Conservation (phyloP, 2,329 filamentous ascomycete genomes). For the Aspergillus nomiae region DNA sequence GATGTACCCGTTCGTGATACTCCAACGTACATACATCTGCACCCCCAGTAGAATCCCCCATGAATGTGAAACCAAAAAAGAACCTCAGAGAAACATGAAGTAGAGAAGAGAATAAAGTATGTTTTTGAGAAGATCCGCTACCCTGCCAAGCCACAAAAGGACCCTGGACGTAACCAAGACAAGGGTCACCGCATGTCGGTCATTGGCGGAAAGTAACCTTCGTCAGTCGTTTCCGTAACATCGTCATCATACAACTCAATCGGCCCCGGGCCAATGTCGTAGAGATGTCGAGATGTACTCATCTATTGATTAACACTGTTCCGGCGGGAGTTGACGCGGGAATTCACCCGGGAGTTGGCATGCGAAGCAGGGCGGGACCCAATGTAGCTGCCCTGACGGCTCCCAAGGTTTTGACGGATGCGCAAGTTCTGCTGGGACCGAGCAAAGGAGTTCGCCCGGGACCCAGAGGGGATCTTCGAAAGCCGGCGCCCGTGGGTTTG, state of each 20-base stretch:
- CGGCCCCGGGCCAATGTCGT: not conserved
- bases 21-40: not conserved
- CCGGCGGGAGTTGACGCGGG: constrained; percentile 33
- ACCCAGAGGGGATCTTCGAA: constrained; percentile 37
- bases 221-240: not conserved
- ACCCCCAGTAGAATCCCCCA: not conserved
- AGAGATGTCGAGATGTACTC: not conserved
- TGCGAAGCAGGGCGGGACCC: constrained; percentile 31
- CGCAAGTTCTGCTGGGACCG: constrained; percentile 42
- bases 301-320: constrained; percentile 23
- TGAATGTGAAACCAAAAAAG: constrained; percentile 1
- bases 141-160: not conserved
- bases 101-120: constrained; percentile 1
- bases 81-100: not conserved
- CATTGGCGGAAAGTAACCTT: not conserved
- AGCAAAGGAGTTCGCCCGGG: constrained; percentile 42
- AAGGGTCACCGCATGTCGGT: not conserved
- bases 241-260: not conserved
- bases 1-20: not conserved
- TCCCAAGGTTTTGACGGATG: constrained; percentile 38
- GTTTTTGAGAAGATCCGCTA: not conserved
- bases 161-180: not conserved
- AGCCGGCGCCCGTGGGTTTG: constrained; percentile 32
- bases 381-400: constrained; percentile 36
- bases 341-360: constrained; percentile 28